Base-by-base conservation (phyloP, 23 red algal species). In the Cyanidioschyzon merolae region DNA sequence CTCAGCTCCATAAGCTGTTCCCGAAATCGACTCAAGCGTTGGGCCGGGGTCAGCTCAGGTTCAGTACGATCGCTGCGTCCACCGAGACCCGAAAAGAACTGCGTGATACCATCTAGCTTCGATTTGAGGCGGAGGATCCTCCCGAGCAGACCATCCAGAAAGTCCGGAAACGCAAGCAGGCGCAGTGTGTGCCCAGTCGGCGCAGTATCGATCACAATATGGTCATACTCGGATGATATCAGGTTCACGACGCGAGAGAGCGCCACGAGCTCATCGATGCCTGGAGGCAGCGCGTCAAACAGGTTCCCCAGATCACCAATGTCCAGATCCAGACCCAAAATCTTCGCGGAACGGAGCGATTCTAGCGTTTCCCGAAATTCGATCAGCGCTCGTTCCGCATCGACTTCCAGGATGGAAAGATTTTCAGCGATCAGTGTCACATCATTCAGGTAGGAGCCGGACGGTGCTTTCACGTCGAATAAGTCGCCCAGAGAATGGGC, bases 161-260 rank as follows among this genome's bases (percentile, higher is more conserved):
- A 98, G 34, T 91, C 94, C 12, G 94, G 94, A 68, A 91, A 98
- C 0, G 76, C 39, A 68, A 98, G 57, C 82, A 98, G 63, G 2
- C 94, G 74, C 77, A 98, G 68, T 40, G 94, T 91, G 75, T 98
- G 94, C 2, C 94, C 94, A 1, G 94, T 98, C 0, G 94, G 94
- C 39, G 94, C 94, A 34, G 94, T 98, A 57, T 98, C 94, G 15
- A 98, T 83, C 37, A 98, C 82, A 7, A 98, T 82, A 35, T 84
- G 81, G 51, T 98, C 89, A 77, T 85, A 98, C 41, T 89, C 77
- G 0, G 83, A 86, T 39, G 84, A 80, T 37, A 98, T 82, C 68
- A 98, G 74, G 26, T 82, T 83, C 41, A 98, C 71, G 34, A 98
- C 88, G 75, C 90, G 81, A 1, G 88, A 80, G n/a, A 98, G 82